phyloP scores from a whole-genome alignment of 2,329 filamentous ascomycete species.

The Penicillium sumatraense region DNA sequence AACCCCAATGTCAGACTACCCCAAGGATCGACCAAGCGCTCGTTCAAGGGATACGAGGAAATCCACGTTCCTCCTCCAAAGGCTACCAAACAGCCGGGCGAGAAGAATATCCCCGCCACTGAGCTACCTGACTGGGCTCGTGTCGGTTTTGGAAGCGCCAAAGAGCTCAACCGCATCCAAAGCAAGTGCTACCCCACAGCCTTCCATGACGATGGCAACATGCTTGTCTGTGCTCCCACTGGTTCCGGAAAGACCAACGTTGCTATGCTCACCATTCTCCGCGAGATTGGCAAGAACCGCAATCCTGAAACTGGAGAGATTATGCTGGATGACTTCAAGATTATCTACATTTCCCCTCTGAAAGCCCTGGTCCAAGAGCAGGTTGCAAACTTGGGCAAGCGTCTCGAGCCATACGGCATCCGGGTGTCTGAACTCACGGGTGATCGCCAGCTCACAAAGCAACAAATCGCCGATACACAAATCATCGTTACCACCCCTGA shows the following conservation, averaged over 20 bases:
- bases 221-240: slow-evolving; percentile 96
- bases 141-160: slow-evolving; percentile 80
- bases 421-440: slow-evolving; percentile 94
- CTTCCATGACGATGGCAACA: slow-evolving; percentile 92
- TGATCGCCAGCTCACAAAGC: slow-evolving; percentile 96
- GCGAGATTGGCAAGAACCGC: slow-evolving; percentile 94
- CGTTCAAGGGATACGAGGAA: slow-evolving; percentile 98
- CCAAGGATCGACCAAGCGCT: slow-evolving; percentile 90
- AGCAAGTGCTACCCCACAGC: slow-evolving; percentile 90
- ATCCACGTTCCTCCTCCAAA: slow-evolving; percentile 96
- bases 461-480: slow-evolving; percentile 96
- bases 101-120: slow-evolving; percentile 79
- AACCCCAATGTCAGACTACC: slow-evolving; percentile 93
- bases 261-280: slow-evolving; percentile 93
- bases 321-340: slow-evolving; percentile 95
- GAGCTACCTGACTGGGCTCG: slow-evolving; percentile 93
- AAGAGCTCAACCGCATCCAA: slow-evolving; percentile 92
- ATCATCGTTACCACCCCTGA: slow-evolving; percentile 98
- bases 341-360: slow-evolving; percentile 93
- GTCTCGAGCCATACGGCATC: slow-evolving; percentile 88
- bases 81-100: slow-evolving; percentile 77
- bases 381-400: slow-evolving; percentile 94
- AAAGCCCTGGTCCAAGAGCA: slow-evolving; percentile 98
- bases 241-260: slow-evolving; percentile 99
- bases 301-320: slow-evolving; percentile 90